Conservation (phyloP, 306 rosid species). For the Macrotyloma uniflorum region DNA sequence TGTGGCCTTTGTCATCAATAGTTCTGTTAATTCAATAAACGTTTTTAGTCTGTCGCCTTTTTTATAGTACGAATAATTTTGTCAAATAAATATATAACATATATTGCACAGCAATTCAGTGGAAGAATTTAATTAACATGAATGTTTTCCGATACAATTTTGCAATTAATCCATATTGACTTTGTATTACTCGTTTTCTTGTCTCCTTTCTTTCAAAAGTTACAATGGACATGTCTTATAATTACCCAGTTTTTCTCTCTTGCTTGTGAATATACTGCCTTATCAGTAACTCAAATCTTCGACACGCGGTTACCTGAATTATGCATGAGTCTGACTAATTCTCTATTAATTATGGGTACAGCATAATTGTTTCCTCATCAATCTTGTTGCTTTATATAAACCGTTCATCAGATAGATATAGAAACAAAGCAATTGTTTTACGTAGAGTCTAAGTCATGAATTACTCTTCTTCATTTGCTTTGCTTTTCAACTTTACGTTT, state of each 20-base stretch:
- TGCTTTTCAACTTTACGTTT: not conserved
- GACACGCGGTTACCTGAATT: not conserved
- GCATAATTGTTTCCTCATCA: not conserved
- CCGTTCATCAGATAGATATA: not conserved
- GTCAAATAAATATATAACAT: not conserved
- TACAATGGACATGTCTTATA: not conserved
- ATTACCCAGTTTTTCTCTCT: not conserved
- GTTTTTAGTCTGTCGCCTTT: not conserved
- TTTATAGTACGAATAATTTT: not conserved
- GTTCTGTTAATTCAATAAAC: not conserved
- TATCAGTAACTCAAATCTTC: constrained; percentile 12
- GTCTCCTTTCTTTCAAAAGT: not conserved
- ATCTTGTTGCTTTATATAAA: not conserved
- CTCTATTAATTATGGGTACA: not conserved
- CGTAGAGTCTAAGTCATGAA: constrained; percentile 13
- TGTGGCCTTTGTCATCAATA: not conserved
- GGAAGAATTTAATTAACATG: not conserved
- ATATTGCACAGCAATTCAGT: not conserved
- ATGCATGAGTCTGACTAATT: not conserved
- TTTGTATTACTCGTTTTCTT: not conserved
- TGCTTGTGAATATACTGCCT: not conserved
- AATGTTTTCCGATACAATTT: not conserved
- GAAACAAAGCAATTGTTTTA: constrained; percentile 7
- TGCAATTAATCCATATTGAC: not conserved
- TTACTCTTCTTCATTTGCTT: not conserved